A percentile compares a stretch with the other conserved stretches of the same genome.
Evolutionary conservation across 805 yeast genomes (phyloP).

Genomic region (Hanseniaspora opuntiae): DNA sequence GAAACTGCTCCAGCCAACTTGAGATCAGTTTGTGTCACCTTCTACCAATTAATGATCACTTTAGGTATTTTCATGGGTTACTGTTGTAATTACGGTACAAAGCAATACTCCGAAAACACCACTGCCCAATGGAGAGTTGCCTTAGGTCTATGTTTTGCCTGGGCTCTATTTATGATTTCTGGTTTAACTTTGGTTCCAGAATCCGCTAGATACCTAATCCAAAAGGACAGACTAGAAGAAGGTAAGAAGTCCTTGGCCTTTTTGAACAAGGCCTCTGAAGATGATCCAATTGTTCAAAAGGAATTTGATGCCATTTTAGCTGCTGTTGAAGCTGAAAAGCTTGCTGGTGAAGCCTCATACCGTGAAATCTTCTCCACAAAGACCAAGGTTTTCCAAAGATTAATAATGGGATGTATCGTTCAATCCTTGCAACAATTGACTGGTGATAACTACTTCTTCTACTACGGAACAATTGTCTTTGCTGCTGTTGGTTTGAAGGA

Average conservation of each 20-base stretch:
- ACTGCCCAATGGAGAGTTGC: constrained; percentile 64
- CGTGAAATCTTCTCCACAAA: constrained; percentile 50
- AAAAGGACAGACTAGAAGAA: constrained; percentile 42
- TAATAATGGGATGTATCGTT: constrained; percentile 39
- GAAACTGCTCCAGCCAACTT: constrained; percentile 29
- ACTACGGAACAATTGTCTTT: constrained; percentile 53
- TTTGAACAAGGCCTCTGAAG: constrained; percentile 42
- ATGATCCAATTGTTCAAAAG: constrained; percentile 40
- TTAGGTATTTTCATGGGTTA: constrained; percentile 66
- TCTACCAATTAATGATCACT: constrained; percentile 60
- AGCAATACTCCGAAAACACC: constrained; percentile 23
- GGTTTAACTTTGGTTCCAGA: constrained; percentile 49
- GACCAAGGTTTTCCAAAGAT: constrained; percentile 42
- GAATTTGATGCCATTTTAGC: constrained; percentile 48
- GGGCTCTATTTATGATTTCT: constrained; percentile 30
- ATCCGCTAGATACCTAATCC: constrained; percentile 56
- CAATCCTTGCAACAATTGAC: constrained; percentile 58
- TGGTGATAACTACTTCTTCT: constrained; percentile 56
- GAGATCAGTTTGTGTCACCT: constrained; percentile 61
- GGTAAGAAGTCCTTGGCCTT: constrained; percentile 48
- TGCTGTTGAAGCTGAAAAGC: constrained; percentile 45
- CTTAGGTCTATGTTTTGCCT: constrained; percentile 41
- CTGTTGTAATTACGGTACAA: constrained; percentile 55
- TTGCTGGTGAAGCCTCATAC: constrained; percentile 59
- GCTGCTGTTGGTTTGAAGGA: constrained; percentile 47